Base-by-base conservation (phyloP, 2,329 filamentous ascomycete genomes). In the Gyromitra esculenta region DNA sequence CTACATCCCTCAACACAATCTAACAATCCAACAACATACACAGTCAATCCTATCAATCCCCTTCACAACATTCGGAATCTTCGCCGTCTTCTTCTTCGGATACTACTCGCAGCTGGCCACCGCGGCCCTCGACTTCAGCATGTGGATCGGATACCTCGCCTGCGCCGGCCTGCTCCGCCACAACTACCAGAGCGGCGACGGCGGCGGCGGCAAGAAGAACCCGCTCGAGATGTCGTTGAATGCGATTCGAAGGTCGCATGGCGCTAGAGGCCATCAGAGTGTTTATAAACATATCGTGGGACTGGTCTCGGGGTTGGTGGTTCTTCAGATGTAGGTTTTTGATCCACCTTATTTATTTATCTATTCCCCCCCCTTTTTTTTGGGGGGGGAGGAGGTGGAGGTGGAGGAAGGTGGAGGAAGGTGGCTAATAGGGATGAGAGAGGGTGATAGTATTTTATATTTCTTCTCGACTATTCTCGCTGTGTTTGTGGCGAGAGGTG, bases 121-220 rank as follows among this genome's bases (percentile, higher is more conserved):
- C 9, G 77, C 79, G 6, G 60, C 78, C 39, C 75, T 79, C 39
- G 80, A 81, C 73, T 79, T 81, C 50, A 48, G n/a, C n/a, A 45
- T 81, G 6, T 80, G 77, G 13, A 71, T 77, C 7, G 79, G 79
- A 41, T 81, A 81, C 69, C 56, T 81, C 39, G 73, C 77, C 7
- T 80, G 76, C 39, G 59, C 76, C n/a, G 71, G 74, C 18, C 52
- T 81, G 1, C 76, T 78, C 39, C 74, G 77, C 13, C 68, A 79
- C 13, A 81, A 81, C 71, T 81, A 75, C 72, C 79, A 77, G 54
- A 31, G 59, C 9, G 72, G 71, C 31, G 73, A 75, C 72, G 78
- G 76, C 48, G 25, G 59, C 9, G 72, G 69, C 31, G 73, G 76
- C 7, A 31, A 54, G 5, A 66, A 52, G n/a, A 81, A 81, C 52